Conservation (phyloP, 2,329 filamentous ascomycete species). For the Gremmenia infestans region DNA sequence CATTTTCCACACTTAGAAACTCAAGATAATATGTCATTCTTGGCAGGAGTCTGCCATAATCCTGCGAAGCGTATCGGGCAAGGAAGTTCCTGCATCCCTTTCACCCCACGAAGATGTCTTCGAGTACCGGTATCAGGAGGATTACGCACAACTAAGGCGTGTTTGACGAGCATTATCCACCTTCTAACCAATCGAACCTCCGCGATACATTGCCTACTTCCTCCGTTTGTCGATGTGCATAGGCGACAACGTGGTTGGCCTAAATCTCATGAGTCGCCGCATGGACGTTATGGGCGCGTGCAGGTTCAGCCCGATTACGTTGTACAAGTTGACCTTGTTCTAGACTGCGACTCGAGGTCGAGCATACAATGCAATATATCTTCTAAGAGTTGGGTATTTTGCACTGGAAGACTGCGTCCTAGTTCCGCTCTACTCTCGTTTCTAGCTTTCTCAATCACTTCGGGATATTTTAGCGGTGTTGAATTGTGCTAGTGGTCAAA, state of each 20-base stretch:
- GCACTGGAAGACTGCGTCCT: not conserved
- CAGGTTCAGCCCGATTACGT: constrained; percentile 21
- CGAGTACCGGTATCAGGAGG: constrained; percentile 20
- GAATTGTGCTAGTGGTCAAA: not conserved
- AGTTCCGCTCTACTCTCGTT: not conserved
- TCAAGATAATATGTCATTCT: not conserved
- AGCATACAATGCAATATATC: constrained; percentile 3
- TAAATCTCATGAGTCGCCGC: constrained; percentile 19
- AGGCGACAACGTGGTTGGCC: constrained; percentile 29
- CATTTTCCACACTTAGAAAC: not conserved
- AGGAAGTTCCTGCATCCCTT: not conserved
- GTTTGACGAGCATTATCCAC: constrained; percentile 16
- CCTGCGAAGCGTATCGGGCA: not conserved
- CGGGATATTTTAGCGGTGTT: not conserved
- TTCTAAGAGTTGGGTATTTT: not conserved
- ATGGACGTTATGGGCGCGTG: constrained; percentile 21
- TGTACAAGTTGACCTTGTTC: constrained; percentile 17
- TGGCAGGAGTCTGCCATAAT: too few species aligned
- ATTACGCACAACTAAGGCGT: constrained; percentile 11
- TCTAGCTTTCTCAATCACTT: not conserved
- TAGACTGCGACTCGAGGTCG: constrained; percentile 25
- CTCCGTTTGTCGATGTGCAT: constrained; percentile 27
- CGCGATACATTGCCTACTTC: constrained; percentile 8
- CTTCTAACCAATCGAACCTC: constrained; percentile 17
- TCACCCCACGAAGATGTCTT: constrained; percentile 14